Evolutionary conservation across 192 early-diverging fungal species (phyloP).

Genomic region (Podila horticola): DNA sequence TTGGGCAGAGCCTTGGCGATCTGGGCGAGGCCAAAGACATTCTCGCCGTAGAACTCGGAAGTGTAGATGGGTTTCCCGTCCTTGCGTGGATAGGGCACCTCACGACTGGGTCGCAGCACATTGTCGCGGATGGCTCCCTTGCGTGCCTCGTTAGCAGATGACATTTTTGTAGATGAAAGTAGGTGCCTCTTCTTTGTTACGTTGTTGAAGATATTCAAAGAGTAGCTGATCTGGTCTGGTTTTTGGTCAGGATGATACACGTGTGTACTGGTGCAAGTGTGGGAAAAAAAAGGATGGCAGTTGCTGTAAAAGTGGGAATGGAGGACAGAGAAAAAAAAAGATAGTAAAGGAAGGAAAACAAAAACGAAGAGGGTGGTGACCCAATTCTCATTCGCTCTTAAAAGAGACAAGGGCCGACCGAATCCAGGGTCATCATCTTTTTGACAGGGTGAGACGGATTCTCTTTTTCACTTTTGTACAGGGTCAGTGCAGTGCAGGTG

Average conservation of each 20-base stretch:
- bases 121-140: conserved; percentile 50
- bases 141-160: conserved; percentile 49
- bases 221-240: background rate
- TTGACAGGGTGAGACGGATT: too few relatives aligned
- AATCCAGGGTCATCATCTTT: too few relatives aligned
- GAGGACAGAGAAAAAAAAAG: conserved; percentile 13
- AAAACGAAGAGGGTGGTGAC: background rate
- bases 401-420: too few relatives aligned
- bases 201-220: background rate
- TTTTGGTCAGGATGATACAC: background rate
- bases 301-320: conserved; percentile 3
- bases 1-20: conserved; percentile 91
- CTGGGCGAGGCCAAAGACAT: conserved; percentile 91
- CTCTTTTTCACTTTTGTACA: too few relatives aligned
- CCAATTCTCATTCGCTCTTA: too few relatives aligned
- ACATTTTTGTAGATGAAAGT: background rate
- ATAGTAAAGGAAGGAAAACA: conserved; percentile 1
- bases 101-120: conserved; percentile 70
- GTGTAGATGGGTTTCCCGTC: conserved; percentile 77
- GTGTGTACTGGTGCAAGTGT: background rate
- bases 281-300: background rate
- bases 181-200: background rate
- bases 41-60: conserved; percentile 90
- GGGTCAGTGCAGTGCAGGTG: too few relatives aligned
- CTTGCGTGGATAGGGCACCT: conserved; percentile 79